Evolutionary conservation across 768 basidiomycete genomes (phyloP), one percentile per base, ranked within the genome.

Genomic region (Pulveroboletus ravenelii): DNA sequence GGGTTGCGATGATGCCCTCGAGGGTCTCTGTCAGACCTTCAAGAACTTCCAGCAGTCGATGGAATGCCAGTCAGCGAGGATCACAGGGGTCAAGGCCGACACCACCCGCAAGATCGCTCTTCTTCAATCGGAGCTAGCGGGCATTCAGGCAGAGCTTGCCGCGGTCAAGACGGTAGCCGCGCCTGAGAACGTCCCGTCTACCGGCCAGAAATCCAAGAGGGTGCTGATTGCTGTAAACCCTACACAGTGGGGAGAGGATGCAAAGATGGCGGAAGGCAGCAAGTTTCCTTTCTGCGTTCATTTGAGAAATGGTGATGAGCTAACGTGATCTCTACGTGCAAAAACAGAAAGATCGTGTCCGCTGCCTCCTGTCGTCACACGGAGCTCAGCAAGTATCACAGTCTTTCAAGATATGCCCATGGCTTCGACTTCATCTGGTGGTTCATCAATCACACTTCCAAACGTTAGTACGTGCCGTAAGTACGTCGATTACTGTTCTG

Each of bases 71-170:
- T 52, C 36, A 2, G 58, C 61, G 23, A 54, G 49, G 31, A 12
- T 55, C 14, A 51, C 47, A 1, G 52, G 37, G 6, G 35, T 58
- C 43, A 63, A 41, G 47, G 56, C 55, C 17, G 58, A 65, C 23
- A 6, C 51, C 6, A 30, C 62, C 0, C 52, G 45, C 18, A 63
- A 51, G 53, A 56, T 60, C 7, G 32, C 37, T 4, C 50, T 62
- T n/a, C 38, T 58, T 2, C 44, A 63, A 23, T 48, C 53, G 10
- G 62, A 49, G 10, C n/a, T 65, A 12, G 54, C 41, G 0, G 31
- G 29, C 6, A 29, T 58, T 25, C 48, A 29, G 23, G 35, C 41
- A 10, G 55, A 58, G 14, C 48, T 65, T 18, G 18, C 34, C 6
- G 18, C 34, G 10, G 15, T 55, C 42, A 58, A 52, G 61, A 27